Conservation (phyloP, 1,139 yeast species). For the Pichia sp. region DNA sequence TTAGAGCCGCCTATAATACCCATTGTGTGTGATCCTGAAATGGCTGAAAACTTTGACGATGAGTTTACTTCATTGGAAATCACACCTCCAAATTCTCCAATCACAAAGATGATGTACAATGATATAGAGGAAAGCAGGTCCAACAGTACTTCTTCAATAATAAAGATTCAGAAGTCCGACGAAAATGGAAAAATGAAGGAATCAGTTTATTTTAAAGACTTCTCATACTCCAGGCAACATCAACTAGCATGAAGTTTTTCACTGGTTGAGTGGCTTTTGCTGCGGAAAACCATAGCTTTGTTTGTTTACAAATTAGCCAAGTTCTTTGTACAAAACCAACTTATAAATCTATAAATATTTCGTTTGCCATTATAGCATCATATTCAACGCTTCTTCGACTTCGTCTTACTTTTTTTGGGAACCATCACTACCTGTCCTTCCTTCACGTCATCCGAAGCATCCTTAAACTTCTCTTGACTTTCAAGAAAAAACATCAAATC, state of each 20-base stretch:
- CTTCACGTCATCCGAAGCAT: conserved; percentile 64
- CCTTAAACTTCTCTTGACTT: conserved; percentile 64
- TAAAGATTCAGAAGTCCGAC: conserved; percentile 29
- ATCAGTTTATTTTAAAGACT: conserved; percentile 32
- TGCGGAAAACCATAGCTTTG: too few relatives aligned
- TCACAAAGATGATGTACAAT: conserved; percentile 25
- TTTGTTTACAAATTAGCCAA: background rate
- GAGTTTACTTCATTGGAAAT: conserved; percentile 77
- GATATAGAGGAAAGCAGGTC: conserved; percentile 30
- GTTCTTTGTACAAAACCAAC: background rate
- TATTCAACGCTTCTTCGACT: background rate
- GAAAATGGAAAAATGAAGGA: conserved; percentile 24
- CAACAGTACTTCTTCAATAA: conserved; percentile 30
- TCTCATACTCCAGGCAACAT: conserved; percentile 27
- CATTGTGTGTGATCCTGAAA: conserved; percentile 78
- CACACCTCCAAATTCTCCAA: conserved; percentile 33
- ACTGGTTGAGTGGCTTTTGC: too few relatives aligned
- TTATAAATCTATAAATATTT: background rate
- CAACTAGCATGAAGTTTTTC: too few relatives aligned
- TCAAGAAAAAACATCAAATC: conserved; percentile 83
- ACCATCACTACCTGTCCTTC: conserved; percentile 59
- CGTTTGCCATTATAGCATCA: too few relatives aligned
- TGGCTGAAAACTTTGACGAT: conserved; percentile 88
- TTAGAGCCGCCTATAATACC: conserved; percentile 78
- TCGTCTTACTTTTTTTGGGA: conserved; percentile 13